Base-by-base conservation (phyloP, 2,329 filamentous ascomycete genomes). In the Ascochyta koolunga region DNA sequence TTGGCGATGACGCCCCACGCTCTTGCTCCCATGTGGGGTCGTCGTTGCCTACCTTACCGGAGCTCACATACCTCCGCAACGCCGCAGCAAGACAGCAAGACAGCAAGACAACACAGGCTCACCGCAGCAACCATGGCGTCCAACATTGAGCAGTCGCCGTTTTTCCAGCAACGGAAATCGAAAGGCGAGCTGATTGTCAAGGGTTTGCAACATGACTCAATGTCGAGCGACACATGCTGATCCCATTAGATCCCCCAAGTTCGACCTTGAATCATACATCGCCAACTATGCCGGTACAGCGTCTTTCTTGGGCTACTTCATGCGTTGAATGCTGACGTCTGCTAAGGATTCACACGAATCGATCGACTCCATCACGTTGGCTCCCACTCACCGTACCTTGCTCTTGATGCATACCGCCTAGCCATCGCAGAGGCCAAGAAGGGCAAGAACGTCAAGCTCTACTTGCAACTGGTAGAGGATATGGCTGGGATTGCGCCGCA, bases 201-300 rank as follows among this genome's bases (percentile, higher is more conserved):
- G 60, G 73, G 73, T 72, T 60, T 19, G 32, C 18, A 5, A 31
- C 10, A n/a, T 25, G 27, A 31, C 21, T 24, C 7, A 35, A 9
- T 19, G 13, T 27, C 45, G 27, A n/a, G 25, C 25, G 25, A 31
- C 21, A 31, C 21, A 21, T 37, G 51, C 68, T 70, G 53, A 74
- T 50, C 33, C 36, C 21, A 25, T 15, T 54, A 93, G 90, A 91
- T 41, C 77, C 84, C 93, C 93, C 9, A 96, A 93, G 71, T 88
- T 98, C 64, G 95, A 98, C 67, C 83, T 99, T 36, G 91, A 97
- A 57, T 85, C 89, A 32, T 98, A 97, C 75, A 89, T 96, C 43
- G 83, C 88, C 62, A 96, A 97, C 71, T 99, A 98, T 76, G 83
- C 81, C 71, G 91, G 93, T 93, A 77, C 39, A 78, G 5, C 46